Base-by-base conservation (phyloP, 1,284 basidiomycete genomes). In the Veloboletus limbatus region DNA sequence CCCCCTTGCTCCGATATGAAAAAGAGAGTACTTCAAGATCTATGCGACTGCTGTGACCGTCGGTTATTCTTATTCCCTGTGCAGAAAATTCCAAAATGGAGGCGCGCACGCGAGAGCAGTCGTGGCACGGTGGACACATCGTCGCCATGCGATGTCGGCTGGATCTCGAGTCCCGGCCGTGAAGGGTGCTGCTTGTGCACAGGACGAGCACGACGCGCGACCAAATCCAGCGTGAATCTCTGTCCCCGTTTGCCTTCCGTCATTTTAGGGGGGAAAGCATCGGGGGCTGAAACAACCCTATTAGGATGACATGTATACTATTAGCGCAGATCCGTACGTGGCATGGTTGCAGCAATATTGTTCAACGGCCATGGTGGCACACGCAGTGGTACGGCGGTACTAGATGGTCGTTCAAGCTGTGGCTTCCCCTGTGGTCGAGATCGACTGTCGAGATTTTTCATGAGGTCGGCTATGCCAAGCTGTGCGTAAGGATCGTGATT, bases 381-480 rank as follows among this genome's bases (percentile, higher is more conserved):
- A 2, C 53, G 58, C 40, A 49, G 49, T 8, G 47, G 40, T 21
- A 35, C 18, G 6, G 39, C 34, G 42, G 49, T 24, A 52, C 43
- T 38, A 40, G 42, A 38, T 53, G 50, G 31, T 28, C 28, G 42
- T 26, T 44, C 57, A 36, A 51, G 57, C 54, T 56, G 61, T 51
- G 53, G 51, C 47, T 49, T 45, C 45, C 14, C 43, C 27, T 54
- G 55, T 17, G 57, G 57, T 36, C 45, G 51, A 32, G 63, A 53
- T 47, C 43, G 38, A 46, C 33, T 44, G 21, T 40, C 34, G 32
- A 53, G 14, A 36, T 54, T 47, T 17, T 53, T 59, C 52, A 68
- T 68, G 14, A 67, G 40, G 40, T 68, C 64, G 45, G 66, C 64
- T 62, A 68, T 68, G 64, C 62, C 62, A 57, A 64, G 65, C 54